Conservation (phyloP, 805 yeast genomes). For the Lachancea lanzarotensis region DNA sequence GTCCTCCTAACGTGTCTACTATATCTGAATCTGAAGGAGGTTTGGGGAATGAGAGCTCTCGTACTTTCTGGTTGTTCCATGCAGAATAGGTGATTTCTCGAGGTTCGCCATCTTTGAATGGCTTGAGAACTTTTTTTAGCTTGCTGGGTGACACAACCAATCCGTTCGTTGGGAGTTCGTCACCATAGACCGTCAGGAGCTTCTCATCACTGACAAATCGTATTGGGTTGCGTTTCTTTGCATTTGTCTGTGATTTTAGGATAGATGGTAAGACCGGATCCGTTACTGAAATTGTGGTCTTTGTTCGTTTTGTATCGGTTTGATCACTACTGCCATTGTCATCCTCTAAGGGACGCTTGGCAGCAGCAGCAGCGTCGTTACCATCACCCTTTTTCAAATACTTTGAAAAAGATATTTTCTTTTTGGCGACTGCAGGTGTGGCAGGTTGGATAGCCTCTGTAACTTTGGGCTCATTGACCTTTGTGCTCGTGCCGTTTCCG, state of each 20-base stretch:
- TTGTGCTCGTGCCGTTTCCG: background rate
- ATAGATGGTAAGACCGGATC: slow-evolving; percentile 15
- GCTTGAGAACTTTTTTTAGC: slow-evolving; percentile 28
- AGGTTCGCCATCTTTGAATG: slow-evolving; percentile 32
- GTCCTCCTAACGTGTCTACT: slow-evolving; percentile 26
- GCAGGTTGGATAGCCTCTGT: background rate
- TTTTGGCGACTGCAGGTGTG: slow-evolving; percentile 22
- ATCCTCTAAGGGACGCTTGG: slow-evolving; percentile 14
- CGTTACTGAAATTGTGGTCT: slow-evolving; percentile 2
- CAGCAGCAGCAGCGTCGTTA: slow-evolving; percentile 13
- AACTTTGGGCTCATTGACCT: background rate
- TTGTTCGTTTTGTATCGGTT: slow-evolving; percentile 2
- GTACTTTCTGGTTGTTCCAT: slow-evolving; percentile 16
- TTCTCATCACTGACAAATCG: slow-evolving; percentile 25
- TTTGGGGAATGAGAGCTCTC: slow-evolving; percentile 14
- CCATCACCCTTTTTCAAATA: slow-evolving; percentile 27
- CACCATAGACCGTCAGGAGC: slow-evolving; percentile 29
- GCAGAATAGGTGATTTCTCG: slow-evolving; percentile 23
- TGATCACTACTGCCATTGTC: background rate
- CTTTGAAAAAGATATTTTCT: slow-evolving; percentile 31
- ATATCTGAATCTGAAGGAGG: slow-evolving; percentile 24
- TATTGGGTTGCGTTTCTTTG: slow-evolving; percentile 13
- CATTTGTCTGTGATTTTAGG: slow-evolving; percentile 15
- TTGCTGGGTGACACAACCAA: slow-evolving; percentile 25
- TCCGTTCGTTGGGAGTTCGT: slow-evolving; percentile 28